A percentile compares a stretch with the other conserved stretches of the same genome.
Conservation (phyloP, 768 basidiomycete species). For the Collybia sordida region DNA sequence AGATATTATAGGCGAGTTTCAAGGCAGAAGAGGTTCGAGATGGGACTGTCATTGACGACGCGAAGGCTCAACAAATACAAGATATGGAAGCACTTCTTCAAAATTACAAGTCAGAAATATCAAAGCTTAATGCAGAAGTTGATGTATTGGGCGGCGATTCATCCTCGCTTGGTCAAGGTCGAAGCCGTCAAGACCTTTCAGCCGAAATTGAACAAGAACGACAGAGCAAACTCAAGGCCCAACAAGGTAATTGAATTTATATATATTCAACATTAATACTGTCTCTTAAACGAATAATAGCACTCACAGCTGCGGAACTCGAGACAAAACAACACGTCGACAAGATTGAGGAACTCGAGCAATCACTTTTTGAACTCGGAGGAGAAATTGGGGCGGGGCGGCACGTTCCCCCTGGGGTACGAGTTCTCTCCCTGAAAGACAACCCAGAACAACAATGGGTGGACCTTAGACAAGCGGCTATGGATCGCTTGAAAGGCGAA, state of each 20-base stretch:
- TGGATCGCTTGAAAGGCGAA: conserved; percentile 78
- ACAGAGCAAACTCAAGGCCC: conserved; percentile 29
- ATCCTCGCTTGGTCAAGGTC: conserved; percentile 17
- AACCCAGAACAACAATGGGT: conserved; percentile 87
- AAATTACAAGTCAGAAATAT: conserved; percentile 54
- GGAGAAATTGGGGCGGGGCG: conserved; percentile 76
- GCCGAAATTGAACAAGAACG: conserved; percentile 30
- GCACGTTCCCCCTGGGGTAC: conserved; percentile 69
- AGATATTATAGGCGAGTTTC: conserved; percentile 54
- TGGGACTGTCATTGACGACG: conserved; percentile 25
- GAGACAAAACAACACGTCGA: conserved; percentile 38
- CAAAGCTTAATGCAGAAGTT: conserved; percentile 45
- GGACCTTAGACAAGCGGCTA: conserved; percentile 68
- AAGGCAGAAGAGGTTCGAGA: conserved; percentile 45
- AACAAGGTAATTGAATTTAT: conserved; percentile 33
- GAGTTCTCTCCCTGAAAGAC: conserved; percentile 65
- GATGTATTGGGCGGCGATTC: conserved; percentile 41
- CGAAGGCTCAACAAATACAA: conserved; percentile 42
- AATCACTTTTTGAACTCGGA: conserved; percentile 72
- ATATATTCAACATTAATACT: not conserved
- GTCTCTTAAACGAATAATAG: conserved; percentile 33
- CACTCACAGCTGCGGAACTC: conserved; percentile 38
- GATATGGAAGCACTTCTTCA: conserved; percentile 55
- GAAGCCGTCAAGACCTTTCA: conserved; percentile 33
- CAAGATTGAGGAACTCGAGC: conserved; percentile 72